Base-by-base conservation (phyloP, 257 asterid genomes). In the Nemophila menziesii region DNA sequence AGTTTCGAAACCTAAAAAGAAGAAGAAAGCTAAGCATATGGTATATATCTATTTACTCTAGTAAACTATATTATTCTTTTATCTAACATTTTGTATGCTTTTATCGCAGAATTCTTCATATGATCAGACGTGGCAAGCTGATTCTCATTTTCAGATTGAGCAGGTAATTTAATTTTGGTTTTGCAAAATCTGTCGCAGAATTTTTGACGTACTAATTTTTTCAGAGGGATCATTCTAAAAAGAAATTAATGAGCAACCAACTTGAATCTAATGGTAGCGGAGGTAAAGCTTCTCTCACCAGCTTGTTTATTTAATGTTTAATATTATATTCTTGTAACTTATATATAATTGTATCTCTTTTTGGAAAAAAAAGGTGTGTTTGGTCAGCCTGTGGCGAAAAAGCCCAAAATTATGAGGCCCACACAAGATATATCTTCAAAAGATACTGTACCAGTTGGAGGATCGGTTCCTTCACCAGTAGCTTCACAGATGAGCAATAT, bases 401-500 rank as follows among this genome's bases (percentile, higher is more conserved):
- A 79, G 69, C 86, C 84, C 1, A 90, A 90, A 80, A 60, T 65
- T 55, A 67, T 73, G 73, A 68, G 81, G 49, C 92, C 65, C 62
- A 65, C 82, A 21, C 73, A 64, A 20, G 99, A 90, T 63, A 73
- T 56, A 60, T 67, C 86, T 59, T 72, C 61, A 63, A 92, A 90
- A 62, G 75, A 74, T 65, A 39, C 70, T 49, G 60, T 69, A 21
- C 76, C 83, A 33, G 54, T 56, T 59, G 74, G 71, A 44, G 86
- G 80, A 14, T 66, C 94, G 51, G 69, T 64, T 60, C 87, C 93
- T 65, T 82, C 96, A 37, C 95, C 99, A 21, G 86, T 51, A 23
- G 84, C 86, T 66, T 86, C 99, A 57, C 96, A 82, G 65, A 66
- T 79, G 61, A 79, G 96, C 64, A 82, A 40, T 20, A 40, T 40